Conservation (phyloP, 2,329 filamentous ascomycete species). For the Davidsoniella eucalypti region DNA sequence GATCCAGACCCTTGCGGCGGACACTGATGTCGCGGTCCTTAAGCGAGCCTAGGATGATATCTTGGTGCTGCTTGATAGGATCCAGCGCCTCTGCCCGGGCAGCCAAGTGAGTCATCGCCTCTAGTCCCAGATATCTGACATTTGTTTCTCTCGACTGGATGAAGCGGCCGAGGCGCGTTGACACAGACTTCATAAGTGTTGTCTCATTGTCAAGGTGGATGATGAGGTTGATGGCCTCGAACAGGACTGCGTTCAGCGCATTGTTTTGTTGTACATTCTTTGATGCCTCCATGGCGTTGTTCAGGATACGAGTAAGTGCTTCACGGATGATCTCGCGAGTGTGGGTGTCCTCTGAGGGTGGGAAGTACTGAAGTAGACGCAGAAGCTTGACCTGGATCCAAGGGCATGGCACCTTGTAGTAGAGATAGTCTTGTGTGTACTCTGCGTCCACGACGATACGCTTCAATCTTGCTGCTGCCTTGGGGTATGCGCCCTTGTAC, state of each 20-base stretch:
- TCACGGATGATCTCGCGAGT: constrained; percentile 83
- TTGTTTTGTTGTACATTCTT: constrained; percentile 99
- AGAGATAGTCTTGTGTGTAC: constrained; percentile 79
- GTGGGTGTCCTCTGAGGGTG: constrained; percentile 91
- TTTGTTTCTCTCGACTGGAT: constrained; percentile 96
- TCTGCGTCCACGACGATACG: constrained; percentile 82
- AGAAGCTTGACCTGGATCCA: constrained; percentile 96
- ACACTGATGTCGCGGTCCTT: constrained; percentile 96
- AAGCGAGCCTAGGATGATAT: constrained; percentile 84
- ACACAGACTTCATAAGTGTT: constrained; percentile 90
- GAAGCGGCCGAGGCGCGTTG: constrained; percentile 76
- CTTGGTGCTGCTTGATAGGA: constrained; percentile 95
- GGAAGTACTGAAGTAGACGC: constrained; percentile 85
- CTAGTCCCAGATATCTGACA: constrained; percentile 84
- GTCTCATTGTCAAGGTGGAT: constrained; percentile 95
- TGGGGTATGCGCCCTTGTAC: constrained; percentile 87
- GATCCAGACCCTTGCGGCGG: constrained; percentile 80
- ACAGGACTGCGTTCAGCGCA: constrained; percentile 91
- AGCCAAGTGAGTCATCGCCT: constrained; percentile 96
- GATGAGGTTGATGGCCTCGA: constrained; percentile 96
- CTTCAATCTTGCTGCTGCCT: constrained; percentile 79
- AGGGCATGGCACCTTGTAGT: constrained; percentile 98
- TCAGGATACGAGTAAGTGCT: constrained; percentile 78
- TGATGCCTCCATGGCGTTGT: constrained; percentile 78
- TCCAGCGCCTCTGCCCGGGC: constrained; percentile 86